Percentiles rank a stretch among this genome's conserved stretches.
phyloP scores from a whole-genome alignment of 345 rosid genomes.

The Brassica carinata region DNA sequence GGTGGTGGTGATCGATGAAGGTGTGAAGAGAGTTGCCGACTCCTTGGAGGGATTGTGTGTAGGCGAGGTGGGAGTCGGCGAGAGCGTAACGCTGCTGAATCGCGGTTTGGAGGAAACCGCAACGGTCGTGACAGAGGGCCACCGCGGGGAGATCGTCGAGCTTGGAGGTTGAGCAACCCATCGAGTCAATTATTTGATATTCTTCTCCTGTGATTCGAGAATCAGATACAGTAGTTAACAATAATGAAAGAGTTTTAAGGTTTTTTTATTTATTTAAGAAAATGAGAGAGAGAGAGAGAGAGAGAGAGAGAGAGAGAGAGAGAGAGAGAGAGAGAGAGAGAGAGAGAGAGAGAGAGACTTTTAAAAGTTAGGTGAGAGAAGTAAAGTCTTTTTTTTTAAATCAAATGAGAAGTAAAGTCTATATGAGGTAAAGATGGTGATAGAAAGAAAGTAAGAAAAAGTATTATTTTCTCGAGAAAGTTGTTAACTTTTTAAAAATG shows the following conservation, averaged over 20 bases:
- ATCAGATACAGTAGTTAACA: neutral
- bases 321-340: neutral
- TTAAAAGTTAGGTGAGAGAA: slow-evolving; percentile 27
- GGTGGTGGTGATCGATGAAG: slow-evolving; percentile 52
- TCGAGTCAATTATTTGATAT: neutral
- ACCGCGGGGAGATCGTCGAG: slow-evolving; percentile 93
- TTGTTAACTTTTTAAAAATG: neutral
- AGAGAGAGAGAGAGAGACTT: neutral
- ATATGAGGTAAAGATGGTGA: slow-evolving; percentile 10
- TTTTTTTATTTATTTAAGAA: neutral
- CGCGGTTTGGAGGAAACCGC: slow-evolving; percentile 64
- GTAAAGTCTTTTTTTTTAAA: neutral
- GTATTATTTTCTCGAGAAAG: slow-evolving; percentile 22
- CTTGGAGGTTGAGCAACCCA: slow-evolving; percentile 92
- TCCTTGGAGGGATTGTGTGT: slow-evolving; percentile 51
- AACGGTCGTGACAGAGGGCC: slow-evolving; percentile 79
- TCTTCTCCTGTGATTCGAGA: slow-evolving; percentile 19
- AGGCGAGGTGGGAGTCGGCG: slow-evolving; percentile 74
- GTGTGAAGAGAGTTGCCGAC: slow-evolving; percentile 56
- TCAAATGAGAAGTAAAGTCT: slow-evolving; percentile 1
- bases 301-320: neutral
- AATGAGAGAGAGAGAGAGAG: neutral
- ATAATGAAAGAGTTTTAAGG: slow-evolving; percentile 1
- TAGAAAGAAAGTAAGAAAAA: slow-evolving; percentile 16
- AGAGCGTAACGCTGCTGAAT: slow-evolving; percentile 67